These are phyloP conservation scores for Aspergillus diversus DNA, from an alignment of 495 filamentous ascomycete genomes.

Conservation along the genomic window DNA sequence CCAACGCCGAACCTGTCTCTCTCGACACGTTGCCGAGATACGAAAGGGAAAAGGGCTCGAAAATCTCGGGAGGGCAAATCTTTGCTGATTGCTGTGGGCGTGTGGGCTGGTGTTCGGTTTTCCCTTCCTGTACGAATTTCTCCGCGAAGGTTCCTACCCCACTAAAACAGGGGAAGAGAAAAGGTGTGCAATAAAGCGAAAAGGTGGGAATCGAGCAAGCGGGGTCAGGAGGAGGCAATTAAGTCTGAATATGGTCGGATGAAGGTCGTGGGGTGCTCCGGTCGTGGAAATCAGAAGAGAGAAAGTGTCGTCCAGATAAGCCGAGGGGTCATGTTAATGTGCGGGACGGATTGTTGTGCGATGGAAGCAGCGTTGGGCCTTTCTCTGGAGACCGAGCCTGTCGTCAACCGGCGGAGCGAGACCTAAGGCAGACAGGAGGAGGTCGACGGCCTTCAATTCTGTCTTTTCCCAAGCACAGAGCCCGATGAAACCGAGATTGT, in stretches of 20 bases:
- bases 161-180: no score
- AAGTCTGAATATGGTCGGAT: background rate
- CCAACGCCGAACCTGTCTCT: conserved; percentile 56
- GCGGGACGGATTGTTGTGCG: conserved; percentile 50
- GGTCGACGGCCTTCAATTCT: background rate
- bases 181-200: no score
- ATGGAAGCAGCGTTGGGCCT: conserved; percentile 25
- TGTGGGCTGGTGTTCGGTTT: conserved; percentile 23
- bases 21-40: conserved; percentile 56
- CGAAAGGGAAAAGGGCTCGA: conserved; percentile 19
- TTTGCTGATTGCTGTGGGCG: conserved; percentile 26
- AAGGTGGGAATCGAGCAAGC: no score
- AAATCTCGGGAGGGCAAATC: background rate
- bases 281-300: conserved; percentile 23
- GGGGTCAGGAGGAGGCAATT: background rate
- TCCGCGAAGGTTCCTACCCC: no score
- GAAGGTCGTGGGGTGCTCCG: background rate
- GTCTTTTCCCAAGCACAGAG: conserved; percentile 2
- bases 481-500: conserved; percentile 3
- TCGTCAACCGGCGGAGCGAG: background rate
- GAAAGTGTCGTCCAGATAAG: conserved; percentile 26
- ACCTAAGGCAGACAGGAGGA: background rate
- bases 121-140: no score
- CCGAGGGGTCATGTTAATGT: conserved; percentile 40
- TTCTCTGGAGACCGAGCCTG: background rate